These are phyloP conservation scores for Fusarium nodosum DNA, from an alignment of 2,329 filamentous ascomycete genomes.

Conservation along the genomic window DNA sequence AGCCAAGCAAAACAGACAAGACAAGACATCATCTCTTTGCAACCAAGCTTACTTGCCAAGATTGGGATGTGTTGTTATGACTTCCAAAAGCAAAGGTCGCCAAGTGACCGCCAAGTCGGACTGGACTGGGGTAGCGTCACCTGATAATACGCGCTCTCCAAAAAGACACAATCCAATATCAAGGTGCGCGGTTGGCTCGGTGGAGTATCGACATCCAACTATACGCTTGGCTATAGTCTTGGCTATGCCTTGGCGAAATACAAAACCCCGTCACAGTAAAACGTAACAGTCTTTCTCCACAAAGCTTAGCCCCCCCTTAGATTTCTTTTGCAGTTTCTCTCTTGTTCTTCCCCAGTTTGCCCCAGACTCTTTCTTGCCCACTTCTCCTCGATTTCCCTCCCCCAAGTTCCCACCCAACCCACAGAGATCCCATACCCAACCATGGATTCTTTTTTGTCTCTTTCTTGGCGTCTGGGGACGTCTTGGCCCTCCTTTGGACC, in stretches of 20 bases:
- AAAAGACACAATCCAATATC: neutral
- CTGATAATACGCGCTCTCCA: conserved; percentile 12
- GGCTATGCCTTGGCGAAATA: conserved; percentile 27
- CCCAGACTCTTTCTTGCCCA: conserved; percentile 12
- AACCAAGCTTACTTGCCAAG: conserved; percentile 33
- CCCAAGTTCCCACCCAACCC: neutral
- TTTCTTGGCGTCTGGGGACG: conserved; percentile 29
- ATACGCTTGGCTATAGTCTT: conserved; percentile 27
- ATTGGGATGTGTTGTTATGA: conserved; percentile 34
- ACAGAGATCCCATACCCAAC: neutral
- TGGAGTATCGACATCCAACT: conserved; percentile 24
- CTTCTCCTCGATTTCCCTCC: neutral
- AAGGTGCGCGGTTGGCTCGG: neutral
- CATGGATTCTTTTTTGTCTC: neutral
- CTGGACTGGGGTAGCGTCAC: conserved; percentile 21
- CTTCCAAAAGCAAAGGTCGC: conserved; percentile 22
- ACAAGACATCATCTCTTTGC: neutral
- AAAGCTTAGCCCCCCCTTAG: conserved; percentile 16
- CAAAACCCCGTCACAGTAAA: conserved; percentile 5
- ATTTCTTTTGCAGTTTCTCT: neutral
- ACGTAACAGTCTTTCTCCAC: conserved; percentile 28
- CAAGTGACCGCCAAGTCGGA: conserved; percentile 17
- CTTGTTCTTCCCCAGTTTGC: conserved; percentile 13
- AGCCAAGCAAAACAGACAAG: neutral
- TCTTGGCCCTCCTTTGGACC: conserved; percentile 16